phyloP scores from a whole-genome alignment of 495 filamentous ascomycete genomes.

The Cenococcum geophilum region DNA sequence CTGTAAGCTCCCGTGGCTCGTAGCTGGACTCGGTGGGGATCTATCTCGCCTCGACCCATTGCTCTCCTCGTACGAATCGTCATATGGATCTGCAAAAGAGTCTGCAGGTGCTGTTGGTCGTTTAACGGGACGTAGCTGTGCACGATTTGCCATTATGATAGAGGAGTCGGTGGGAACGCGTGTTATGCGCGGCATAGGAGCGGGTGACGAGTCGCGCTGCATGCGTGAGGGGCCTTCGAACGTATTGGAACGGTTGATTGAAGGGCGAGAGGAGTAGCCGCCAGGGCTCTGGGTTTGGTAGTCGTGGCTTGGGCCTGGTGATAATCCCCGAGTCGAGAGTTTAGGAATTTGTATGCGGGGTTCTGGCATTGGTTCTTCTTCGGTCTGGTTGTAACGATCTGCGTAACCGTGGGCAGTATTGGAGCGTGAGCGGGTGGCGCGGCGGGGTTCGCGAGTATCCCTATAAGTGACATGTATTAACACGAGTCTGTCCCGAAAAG shows the following conservation, averaged over 20 bases:
- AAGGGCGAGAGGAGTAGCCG: constrained; percentile 38
- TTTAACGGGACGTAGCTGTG: constrained; percentile 42
- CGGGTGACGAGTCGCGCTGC: constrained; percentile 45
- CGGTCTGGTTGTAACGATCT: constrained; percentile 52
- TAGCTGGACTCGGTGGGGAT: constrained; percentile 40
- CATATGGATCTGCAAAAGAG: constrained; percentile 58
- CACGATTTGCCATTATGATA: constrained; percentile 41
- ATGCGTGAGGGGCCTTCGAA: constrained; percentile 53
- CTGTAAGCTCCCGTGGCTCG: constrained; percentile 31
- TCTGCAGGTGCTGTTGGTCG: constrained; percentile 40
- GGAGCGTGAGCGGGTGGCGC: constrained; percentile 51
- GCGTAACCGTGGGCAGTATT: constrained; percentile 53
- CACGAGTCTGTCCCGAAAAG: constrained; percentile 14
- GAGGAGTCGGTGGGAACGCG: constrained; percentile 56
- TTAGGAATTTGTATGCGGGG: constrained; percentile 33
- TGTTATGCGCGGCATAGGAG: constrained; percentile 43
- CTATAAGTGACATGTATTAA: constrained; percentile 24
- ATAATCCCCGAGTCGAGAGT: constrained; percentile 32
- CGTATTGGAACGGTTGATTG: constrained; percentile 45
- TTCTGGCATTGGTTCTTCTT: constrained; percentile 49
- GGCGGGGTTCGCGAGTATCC: constrained; percentile 29
- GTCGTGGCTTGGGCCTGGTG: constrained; percentile 18
- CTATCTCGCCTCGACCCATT: constrained; percentile 27
- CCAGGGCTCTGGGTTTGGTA: constrained; percentile 12
- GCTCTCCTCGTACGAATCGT: constrained; percentile 49